Evolutionary conservation across 208 protist species (phyloP).

Genomic region (Wallacemonas sp.): DNA sequence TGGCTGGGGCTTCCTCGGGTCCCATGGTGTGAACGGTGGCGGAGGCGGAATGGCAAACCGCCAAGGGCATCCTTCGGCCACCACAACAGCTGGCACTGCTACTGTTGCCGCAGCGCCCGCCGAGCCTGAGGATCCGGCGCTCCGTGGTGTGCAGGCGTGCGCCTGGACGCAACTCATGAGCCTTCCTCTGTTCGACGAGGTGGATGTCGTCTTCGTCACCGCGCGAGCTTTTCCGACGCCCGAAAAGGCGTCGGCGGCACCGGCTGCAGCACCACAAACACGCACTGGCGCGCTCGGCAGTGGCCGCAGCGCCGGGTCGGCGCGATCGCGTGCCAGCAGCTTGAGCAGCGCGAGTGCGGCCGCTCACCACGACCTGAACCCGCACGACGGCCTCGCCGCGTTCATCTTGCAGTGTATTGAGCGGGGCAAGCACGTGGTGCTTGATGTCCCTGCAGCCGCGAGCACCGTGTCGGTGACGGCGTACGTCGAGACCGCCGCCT

Average conservation of each 20-base stretch:
- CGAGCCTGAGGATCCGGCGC: not conserved
- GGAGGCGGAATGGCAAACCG: no score
- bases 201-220: constrained; percentile 8
- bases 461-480: not conserved
- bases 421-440: constrained; percentile 18
- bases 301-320: not conserved
- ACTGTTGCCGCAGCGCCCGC: not conserved
- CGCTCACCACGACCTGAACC: not conserved
- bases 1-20: not conserved
- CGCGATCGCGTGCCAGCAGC: not conserved
- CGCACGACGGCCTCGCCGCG: constrained; percentile 5
- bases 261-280: not conserved
- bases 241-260: not conserved
- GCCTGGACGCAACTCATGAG: constrained; percentile 9
- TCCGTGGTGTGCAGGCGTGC: not conserved
- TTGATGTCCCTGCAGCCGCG: not conserved
- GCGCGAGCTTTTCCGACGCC: not conserved
- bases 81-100: not conserved
- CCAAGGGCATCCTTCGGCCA: not conserved
- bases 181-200: not conserved
- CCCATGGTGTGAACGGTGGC: no score
- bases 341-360: not conserved
- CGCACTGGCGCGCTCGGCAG: not conserved
- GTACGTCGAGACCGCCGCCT: not conserved
- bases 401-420: constrained; percentile 16